These are phyloP conservation scores for Dissoconium aciculare DNA, from an alignment of 2,329 filamentous ascomycete species.

Conservation along the genomic window DNA sequence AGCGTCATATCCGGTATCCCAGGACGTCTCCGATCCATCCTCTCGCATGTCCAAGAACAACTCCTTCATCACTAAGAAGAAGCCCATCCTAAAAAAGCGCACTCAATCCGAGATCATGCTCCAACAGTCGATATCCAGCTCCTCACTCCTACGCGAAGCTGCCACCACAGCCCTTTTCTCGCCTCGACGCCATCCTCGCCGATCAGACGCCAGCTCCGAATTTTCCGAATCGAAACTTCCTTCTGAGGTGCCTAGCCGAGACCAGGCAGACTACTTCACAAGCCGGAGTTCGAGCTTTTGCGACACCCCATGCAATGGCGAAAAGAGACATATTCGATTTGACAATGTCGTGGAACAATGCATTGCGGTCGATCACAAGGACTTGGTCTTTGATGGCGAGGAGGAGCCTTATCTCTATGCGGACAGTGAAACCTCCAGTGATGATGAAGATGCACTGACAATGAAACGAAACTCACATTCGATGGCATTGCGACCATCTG, in stretches of 20 bases:
- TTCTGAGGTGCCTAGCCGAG: conserved; percentile 45
- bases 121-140: conserved; percentile 72
- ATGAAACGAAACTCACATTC: conserved; percentile 49
- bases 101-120: conserved; percentile 94
- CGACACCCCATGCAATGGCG: conserved; percentile 45
- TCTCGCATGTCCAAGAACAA: conserved; percentile 45
- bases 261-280: conserved; percentile 49
- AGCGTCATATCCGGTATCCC: conserved; percentile 37
- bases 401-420: conserved; percentile 31
- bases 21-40: conserved; percentile 35
- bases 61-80: conserved; percentile 64
- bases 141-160: conserved; percentile 78
- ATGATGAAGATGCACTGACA: conserved; percentile 65
- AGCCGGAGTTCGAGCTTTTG: conserved; percentile 49
- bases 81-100: conserved; percentile 90
- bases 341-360: conserved; percentile 93
- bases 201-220: conserved; percentile 44
- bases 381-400: conserved; percentile 55
- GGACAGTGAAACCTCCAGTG: conserved; percentile 30
- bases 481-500: conserved; percentile 33
- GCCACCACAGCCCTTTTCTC: conserved; percentile 65
- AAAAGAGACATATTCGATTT: conserved; percentile 83
- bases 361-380: conserved; percentile 80
- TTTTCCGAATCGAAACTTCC: conserved; percentile 50
- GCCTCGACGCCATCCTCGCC: conserved; percentile 42